Conservation (phyloP, 2,329 filamentous ascomycete species). For the Phyllosticta capitalensis region DNA sequence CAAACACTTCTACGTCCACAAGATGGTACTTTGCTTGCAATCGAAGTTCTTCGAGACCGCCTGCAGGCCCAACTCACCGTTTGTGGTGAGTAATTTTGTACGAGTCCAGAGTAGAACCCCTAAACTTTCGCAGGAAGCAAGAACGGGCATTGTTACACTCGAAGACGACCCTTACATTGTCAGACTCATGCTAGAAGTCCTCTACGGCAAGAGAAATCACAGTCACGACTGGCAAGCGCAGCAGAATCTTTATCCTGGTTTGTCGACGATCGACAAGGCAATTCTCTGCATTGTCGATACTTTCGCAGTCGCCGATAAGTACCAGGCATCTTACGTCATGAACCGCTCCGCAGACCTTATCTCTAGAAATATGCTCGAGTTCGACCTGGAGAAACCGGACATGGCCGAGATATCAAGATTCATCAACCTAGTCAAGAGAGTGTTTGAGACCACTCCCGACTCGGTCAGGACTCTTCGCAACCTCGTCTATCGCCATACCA, state of each 20-base stretch:
- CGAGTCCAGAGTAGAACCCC: background rate
- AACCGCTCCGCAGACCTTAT: background rate
- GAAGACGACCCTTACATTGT: constrained; percentile 8
- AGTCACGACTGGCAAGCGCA: background rate
- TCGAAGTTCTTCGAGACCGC: background rate
- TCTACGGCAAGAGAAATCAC: background rate
- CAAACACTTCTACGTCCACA: background rate
- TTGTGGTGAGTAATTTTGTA: background rate
- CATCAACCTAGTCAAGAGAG: background rate
- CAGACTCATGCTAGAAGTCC: background rate
- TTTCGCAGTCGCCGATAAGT: constrained; percentile 3
- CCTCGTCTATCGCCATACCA: background rate
- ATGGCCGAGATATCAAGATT: background rate
- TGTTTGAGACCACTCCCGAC: constrained; percentile 3
- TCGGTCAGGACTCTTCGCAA: background rate
- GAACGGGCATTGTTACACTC: background rate
- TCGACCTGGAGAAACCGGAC: background rate
- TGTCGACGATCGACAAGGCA: background rate
- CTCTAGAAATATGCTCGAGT: too few relatives aligned
- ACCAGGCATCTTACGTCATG: background rate
- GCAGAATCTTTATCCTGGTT: background rate
- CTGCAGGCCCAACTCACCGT: background rate
- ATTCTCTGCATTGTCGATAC: background rate
- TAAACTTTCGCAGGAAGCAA: background rate
- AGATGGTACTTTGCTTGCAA: background rate